Evolutionary conservation across 2,329 filamentous ascomycete genomes (phyloP), one percentile per base, ranked within the genome.

Genomic region (Ceratocystis colombiana): DNA sequence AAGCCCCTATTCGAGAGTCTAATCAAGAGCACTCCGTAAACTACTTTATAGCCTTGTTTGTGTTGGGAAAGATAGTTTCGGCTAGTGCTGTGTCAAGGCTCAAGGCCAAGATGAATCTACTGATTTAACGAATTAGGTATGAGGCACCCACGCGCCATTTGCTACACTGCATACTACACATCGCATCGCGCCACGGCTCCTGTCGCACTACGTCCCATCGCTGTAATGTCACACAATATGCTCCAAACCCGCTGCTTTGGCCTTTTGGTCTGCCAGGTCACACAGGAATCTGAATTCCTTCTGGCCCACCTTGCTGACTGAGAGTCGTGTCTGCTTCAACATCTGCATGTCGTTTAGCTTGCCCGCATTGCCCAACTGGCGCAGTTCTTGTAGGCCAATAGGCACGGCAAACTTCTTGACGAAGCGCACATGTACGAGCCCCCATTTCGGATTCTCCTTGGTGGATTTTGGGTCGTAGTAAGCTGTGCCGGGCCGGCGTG

Each of bases 341-440:
- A 94, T 82, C 76, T 96, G 89, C 84, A 97, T 90, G 62, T 84
- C 81, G 71, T 84, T 83, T 50, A 96, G 77, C 5, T 83, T 79
- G 0, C 80, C 81, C 0, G 75, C 73, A 50, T 79, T 78, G 5
- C 83, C 84, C 71, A 87, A 79, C 45, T 82, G 81, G 65, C 88
- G 87, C 57, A 96, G 80, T 70, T 89, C 85, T 69, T 84, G 82
- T 64, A 96, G 80, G 4, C 82, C 81, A 66, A 97, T 82, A 0
- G 85, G 82, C 15, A 84, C 80, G 1, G 80, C 79, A 71, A 97
- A 91, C 75, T 96, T 96, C 73, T 85, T 86, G 67, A 88, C 85
- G 74, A 96, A 96, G 71, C 87, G 82, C 61, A 97, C 93, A 68
- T 95, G 88, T 1, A 97, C 94, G 20, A 94, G 83, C 64, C 86